Conservation (phyloP, 2,329 filamentous ascomycete species). For the Pseudogymnoascus sp. region DNA sequence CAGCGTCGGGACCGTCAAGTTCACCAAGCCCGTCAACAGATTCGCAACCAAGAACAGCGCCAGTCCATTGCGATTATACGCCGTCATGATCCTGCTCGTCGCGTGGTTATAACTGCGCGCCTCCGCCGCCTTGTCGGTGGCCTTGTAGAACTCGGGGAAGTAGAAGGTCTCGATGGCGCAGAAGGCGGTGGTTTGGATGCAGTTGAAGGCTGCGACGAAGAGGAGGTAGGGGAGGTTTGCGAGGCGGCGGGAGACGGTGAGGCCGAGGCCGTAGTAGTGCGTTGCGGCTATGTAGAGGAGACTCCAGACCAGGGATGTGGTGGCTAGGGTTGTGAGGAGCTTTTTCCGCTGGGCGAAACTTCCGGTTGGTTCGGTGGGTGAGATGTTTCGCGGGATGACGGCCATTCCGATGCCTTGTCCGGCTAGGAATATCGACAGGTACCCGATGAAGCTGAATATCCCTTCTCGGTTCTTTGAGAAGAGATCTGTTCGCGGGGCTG, state of each 20-base stretch:
- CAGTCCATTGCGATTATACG: constrained; percentile 84
- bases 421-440: constrained; percentile 87
- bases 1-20: constrained; percentile 78
- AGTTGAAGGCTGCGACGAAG: constrained; percentile 91
- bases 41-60: constrained; percentile 83
- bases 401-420: constrained; percentile 79
- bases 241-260: constrained; percentile 77
- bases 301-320: constrained; percentile 62
- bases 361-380: constrained; percentile 34
- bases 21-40: constrained; percentile 79
- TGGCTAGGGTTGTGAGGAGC: constrained; percentile 55
- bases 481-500: constrained; percentile 69
- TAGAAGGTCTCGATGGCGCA: constrained; percentile 69
- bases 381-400: constrained; percentile 58
- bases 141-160: constrained; percentile 65
- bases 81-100: constrained; percentile 73
- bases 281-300: constrained; percentile 63
- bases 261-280: constrained; percentile 63
- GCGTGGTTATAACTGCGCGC: constrained; percentile 57
- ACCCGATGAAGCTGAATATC: constrained; percentile 89
- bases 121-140: constrained; percentile 49
- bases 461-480: constrained; percentile 90
- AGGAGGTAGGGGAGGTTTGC: constrained; percentile 91
- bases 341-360: constrained; percentile 43
- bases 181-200: constrained; percentile 70